Percentiles rank a stretch among this genome's conserved stretches.
Evolutionary conservation across 1,284 basidiomycete genomes (phyloP).

Genomic region (Moesziomyces sp.): DNA sequence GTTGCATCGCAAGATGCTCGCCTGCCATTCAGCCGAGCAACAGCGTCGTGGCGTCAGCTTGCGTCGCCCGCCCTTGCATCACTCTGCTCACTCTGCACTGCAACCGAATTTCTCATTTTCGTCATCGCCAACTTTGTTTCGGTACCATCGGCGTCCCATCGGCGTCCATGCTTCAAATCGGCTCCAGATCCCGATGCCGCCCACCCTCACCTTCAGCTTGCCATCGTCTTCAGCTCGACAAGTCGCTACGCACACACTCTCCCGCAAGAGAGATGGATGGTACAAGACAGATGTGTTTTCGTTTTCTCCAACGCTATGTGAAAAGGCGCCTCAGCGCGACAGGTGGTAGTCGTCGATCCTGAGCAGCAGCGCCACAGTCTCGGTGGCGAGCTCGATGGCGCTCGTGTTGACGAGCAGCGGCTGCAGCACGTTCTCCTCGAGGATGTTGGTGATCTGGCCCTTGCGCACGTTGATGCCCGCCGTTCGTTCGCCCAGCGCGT

Average conservation of each 20-base stretch:
- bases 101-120: background rate
- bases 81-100: background rate
- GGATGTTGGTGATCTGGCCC: slow-evolving; percentile 92
- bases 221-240: no score
- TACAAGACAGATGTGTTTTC: background rate
- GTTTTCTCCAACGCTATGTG: background rate
- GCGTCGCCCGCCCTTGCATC: background rate
- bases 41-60: background rate
- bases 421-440: slow-evolving; percentile 97
- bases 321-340: slow-evolving; percentile 44
- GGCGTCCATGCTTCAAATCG: no score
- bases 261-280: background rate
- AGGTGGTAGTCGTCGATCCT: slow-evolving; percentile 91
- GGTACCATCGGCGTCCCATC: no score
- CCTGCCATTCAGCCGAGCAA: background rate
- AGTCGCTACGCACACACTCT: no score
- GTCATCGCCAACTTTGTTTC: no score
- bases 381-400: slow-evolving; percentile 92
- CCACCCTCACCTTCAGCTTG: no score
- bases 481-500: slow-evolving; percentile 91
- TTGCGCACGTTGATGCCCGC: slow-evolving; percentile 92
- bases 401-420: slow-evolving; percentile 94
- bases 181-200: no score
- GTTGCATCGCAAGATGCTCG: background rate
- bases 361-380: slow-evolving; percentile 94